Evolutionary conservation across 2,329 filamentous ascomycete species (phyloP), one percentile per base, ranked within the genome.

Genomic region (Exophiala xenobiotica): DNA sequence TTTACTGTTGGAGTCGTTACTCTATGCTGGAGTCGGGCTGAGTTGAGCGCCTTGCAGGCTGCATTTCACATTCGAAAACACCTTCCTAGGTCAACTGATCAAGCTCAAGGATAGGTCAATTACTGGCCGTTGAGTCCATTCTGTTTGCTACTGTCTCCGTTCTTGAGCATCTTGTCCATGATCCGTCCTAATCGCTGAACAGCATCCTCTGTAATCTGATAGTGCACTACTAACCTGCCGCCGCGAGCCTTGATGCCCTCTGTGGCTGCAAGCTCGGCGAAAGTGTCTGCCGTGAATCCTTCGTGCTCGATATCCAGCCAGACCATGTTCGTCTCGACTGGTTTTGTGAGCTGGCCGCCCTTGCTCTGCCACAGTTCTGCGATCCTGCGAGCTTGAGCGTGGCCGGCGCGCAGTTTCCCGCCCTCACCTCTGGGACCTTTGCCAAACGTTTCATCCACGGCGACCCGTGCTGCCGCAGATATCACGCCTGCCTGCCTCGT

Each of bases 271-370:
- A 79, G 67, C 50, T 75, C 72, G 7, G 79, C 75, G 54, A 84
- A 79, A 33, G 78, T 73, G 45, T 78, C 74, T 3, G 66, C 66
- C 2, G 73, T 70, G 24, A 85, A 66, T 0, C 80, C 79, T 8
- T 80, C 78, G 1, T 78, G 77, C 23, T 82, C 78, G 12, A 93
- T 72, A 67, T 95, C 85, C 51, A 95, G 64, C 89, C 88, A 95
- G 26, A 89, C 82, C 88, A 95, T 95, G 70, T 95, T 95, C n/a
- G 90, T 95, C 65, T 95, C 85, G 1, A 87, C 85, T 0, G 87
- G 85, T 53, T 85, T 76, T 16, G 77, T 69, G 50, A 90, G 70
- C 68, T 79, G 81, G 1, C 89, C 90, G 3, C 89, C 89, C 45
- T 84, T 74, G 12, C 71, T 72, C 4, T 74, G 78, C 90, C 90